phyloP scores from a whole-genome alignment of 306 rosid genomes.

The Gleditsia sinensis region DNA sequence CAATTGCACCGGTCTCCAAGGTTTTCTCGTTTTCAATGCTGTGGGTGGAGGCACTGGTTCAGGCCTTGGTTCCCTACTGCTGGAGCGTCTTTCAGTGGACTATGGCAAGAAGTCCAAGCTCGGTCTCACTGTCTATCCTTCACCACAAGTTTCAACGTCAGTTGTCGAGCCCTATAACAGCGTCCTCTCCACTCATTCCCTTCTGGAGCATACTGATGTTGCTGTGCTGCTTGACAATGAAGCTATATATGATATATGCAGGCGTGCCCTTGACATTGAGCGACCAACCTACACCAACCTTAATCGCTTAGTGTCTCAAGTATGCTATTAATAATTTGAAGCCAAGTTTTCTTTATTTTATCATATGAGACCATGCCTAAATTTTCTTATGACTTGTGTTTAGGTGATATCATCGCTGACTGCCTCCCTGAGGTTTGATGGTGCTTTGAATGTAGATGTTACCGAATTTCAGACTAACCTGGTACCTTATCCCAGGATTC shows the following conservation, averaged over 20 bases:
- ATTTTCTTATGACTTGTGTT: neutral
- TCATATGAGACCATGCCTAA: neutral
- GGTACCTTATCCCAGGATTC: conserved; percentile 88
- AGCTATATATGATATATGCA: conserved; percentile 82
- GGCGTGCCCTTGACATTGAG: conserved; percentile 87
- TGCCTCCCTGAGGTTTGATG: conserved; percentile 79
- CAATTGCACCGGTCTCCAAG: conserved; percentile 88
- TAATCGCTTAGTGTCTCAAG: conserved; percentile 84
- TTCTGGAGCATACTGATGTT: conserved; percentile 84
- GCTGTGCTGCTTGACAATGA: conserved; percentile 76
- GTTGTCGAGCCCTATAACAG: conserved; percentile 94
- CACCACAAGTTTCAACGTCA: conserved; percentile 88
- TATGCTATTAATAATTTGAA: conserved; percentile 16
- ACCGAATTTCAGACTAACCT: conserved; percentile 87
- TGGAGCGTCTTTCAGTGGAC: conserved; percentile 75
- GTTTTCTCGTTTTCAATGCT: conserved; percentile 81
- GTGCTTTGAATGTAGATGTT: conserved; percentile 85
- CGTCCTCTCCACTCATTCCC: conserved; percentile 88
- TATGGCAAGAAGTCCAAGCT: conserved; percentile 65
- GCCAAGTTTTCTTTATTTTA: neutral
- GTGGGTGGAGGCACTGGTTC: conserved; percentile 91
- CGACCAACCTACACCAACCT: conserved; percentile 87
- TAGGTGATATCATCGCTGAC: conserved; percentile 83
- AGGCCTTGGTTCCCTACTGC: conserved; percentile 79
- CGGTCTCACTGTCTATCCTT: conserved; percentile 85